Percentiles rank a stretch among this genome's conserved stretches.
phyloP scores from a whole-genome alignment of 805 yeast genomes.

The Phaffomyces opuntiae region DNA sequence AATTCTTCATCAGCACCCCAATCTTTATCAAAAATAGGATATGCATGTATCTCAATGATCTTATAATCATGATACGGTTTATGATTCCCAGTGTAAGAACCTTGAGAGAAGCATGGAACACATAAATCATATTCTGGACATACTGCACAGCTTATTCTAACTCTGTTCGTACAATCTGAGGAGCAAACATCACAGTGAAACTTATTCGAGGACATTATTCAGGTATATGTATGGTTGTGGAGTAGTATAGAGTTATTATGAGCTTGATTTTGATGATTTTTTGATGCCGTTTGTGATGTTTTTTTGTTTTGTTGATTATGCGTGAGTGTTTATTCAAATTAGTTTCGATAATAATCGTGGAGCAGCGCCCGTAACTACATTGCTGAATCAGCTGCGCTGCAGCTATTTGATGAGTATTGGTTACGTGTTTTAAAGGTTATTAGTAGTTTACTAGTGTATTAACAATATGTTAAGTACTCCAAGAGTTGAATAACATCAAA shows the following conservation, averaged over 20 bases:
- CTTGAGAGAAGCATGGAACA: constrained; percentile 93
- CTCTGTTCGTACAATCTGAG: constrained; percentile 90
- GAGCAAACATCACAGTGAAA: constrained; percentile 95
- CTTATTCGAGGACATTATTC: constrained; percentile 24
- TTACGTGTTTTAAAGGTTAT: too few species aligned
- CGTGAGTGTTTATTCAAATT: too few species aligned
- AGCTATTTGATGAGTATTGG: too few species aligned
- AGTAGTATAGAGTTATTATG: background rate
- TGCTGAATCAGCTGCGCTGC: too few species aligned
- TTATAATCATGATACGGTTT: constrained; percentile 92
- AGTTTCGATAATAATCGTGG: too few species aligned
- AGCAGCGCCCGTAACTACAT: too few species aligned
- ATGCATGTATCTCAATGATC: constrained; percentile 89
- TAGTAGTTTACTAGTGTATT: too few species aligned
- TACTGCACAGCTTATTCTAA: constrained; percentile 84
- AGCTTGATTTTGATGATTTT: background rate
- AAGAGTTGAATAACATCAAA: too few species aligned
- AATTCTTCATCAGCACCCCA: constrained; percentile 99
- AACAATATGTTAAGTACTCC: too few species aligned
- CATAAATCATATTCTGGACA: constrained; percentile 95
- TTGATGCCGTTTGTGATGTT: background rate
- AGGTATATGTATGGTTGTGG: too few species aligned
- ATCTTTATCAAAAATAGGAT: constrained; percentile 80
- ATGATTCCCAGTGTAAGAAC: constrained; percentile 73
- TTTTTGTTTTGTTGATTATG: background rate